Evolutionary conservation across 495 filamentous ascomycete species (phyloP).

Genomic region (Viridothelium virens): DNA sequence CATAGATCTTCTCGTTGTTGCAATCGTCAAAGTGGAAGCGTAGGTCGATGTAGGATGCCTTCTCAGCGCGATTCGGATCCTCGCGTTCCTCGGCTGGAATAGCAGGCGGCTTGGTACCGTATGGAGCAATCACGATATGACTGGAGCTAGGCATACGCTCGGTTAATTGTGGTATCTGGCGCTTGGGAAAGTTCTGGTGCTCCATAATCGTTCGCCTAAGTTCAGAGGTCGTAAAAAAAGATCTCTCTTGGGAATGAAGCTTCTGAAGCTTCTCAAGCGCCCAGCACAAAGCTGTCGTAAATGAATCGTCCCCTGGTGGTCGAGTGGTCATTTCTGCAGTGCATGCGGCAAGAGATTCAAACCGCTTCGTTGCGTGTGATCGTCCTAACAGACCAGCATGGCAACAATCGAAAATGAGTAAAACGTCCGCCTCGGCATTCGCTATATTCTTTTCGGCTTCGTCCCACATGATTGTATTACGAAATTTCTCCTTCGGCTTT

Average conservation of each 20-base stretch:
- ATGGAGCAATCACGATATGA: background rate
- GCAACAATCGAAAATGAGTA: slow-evolving; percentile 21
- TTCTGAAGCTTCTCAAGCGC: background rate
- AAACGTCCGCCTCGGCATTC: slow-evolving; percentile 13
- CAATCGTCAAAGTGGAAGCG: background rate
- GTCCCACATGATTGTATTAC: slow-evolving; percentile 8
- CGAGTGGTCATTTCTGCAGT: background rate
- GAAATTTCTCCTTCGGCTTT: background rate
- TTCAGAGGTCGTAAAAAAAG: background rate
- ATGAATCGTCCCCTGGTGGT: background rate
- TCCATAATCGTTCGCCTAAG: background rate
- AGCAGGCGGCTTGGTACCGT: background rate
- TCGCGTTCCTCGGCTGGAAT: background rate
- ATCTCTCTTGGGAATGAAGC: background rate
- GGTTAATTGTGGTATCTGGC: background rate
- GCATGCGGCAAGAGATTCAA: slow-evolving; percentile 9
- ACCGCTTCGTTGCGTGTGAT: background rate
- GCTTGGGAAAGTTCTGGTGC: background rate
- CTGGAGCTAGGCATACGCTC: background rate
- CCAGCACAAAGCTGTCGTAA: slow-evolving; percentile 11
- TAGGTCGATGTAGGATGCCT: background rate
- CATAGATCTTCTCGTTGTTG: background rate
- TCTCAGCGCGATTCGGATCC: background rate
- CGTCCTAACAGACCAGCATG: background rate
- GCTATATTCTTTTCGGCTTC: background rate